phyloP scores from a whole-genome alignment of 306 rosid species.

The Purshia tridentata region DNA sequence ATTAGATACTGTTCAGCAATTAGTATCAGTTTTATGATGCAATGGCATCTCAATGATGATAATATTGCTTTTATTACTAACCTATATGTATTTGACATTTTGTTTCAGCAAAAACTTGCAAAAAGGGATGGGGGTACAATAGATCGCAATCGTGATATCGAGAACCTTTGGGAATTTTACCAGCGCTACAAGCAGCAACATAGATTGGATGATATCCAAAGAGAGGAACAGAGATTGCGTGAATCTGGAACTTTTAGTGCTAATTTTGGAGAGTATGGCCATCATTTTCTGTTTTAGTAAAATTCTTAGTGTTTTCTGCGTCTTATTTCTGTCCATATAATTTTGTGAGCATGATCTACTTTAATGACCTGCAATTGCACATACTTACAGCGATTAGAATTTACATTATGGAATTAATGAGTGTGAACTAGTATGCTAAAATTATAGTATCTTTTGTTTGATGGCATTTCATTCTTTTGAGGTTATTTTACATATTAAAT shows the following conservation, averaged over 20 bases:
- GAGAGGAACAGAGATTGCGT: conserved; percentile 69
- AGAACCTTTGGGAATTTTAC: conserved; percentile 85
- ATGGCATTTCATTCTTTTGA: neutral
- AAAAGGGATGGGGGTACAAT: conserved; percentile 72
- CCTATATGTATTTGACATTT: conserved; percentile 23
- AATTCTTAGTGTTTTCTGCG: neutral
- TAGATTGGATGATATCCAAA: conserved; percentile 76
- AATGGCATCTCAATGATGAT: neutral
- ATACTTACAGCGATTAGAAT: neutral
- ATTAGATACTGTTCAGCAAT: conserved; percentile 1
- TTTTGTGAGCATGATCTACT: conserved; percentile 13
- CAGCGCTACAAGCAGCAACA: conserved; percentile 62
- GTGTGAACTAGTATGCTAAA: conserved; percentile 9
- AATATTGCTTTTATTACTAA: neutral
- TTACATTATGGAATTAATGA: conserved; percentile 6
- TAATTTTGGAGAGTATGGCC: conserved; percentile 76
- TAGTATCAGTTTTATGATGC: neutral
- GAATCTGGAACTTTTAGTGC: conserved; percentile 85
- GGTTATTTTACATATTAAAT: neutral
- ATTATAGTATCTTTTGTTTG: too few species aligned
- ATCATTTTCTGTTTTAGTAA: neutral
- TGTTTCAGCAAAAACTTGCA: conserved; percentile 80
- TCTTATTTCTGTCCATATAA: neutral
- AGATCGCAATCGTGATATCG: conserved; percentile 80
- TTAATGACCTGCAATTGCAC: neutral